Evolutionary conservation across 2,329 filamentous ascomycete species (phyloP).

Genomic region (Dactylellina leptospora): DNA sequence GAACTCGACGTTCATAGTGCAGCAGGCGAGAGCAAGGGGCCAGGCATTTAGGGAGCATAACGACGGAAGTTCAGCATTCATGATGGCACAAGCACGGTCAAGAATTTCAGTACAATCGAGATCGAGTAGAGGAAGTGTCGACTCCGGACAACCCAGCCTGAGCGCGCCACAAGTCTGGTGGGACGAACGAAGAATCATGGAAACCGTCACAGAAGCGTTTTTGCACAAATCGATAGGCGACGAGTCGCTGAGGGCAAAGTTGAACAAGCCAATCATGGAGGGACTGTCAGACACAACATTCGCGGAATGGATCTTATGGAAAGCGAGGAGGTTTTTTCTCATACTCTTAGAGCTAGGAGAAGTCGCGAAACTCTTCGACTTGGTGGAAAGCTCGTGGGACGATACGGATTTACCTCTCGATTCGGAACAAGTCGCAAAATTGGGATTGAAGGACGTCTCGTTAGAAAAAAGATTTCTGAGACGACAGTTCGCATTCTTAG

Average conservation of each 20-base stretch:
- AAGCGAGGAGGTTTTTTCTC: slow-evolving; percentile 75
- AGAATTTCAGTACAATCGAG: slow-evolving; percentile 45
- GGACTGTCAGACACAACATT: slow-evolving; percentile 77
- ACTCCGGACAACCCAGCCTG: slow-evolving; percentile 24
- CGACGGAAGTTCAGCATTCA: slow-evolving; percentile 33
- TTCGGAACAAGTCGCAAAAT: slow-evolving; percentile 70
- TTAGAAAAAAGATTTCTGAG: slow-evolving; percentile 75
- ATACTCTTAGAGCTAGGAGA: slow-evolving; percentile 75
- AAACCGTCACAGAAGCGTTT: slow-evolving; percentile 48
- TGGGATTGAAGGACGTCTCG: slow-evolving; percentile 71
- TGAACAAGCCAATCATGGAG: slow-evolving; percentile 72
- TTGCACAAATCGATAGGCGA: slow-evolving; percentile 44
- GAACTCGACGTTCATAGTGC: slow-evolving; percentile 40
- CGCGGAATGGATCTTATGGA: slow-evolving; percentile 77
- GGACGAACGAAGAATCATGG: slow-evolving; percentile 46
- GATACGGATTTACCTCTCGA: slow-evolving; percentile 77
- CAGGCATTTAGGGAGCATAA: slow-evolving; percentile 40
- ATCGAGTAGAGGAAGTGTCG: slow-evolving; percentile 47
- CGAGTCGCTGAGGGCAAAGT: slow-evolving; percentile 59
- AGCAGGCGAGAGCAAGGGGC: slow-evolving; percentile 44
- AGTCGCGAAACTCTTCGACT: slow-evolving; percentile 76
- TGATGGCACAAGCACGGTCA: slow-evolving; percentile 48
- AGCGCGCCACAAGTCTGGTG: slow-evolving; percentile 43
- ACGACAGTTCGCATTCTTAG: slow-evolving; percentile 74
- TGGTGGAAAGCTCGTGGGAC: slow-evolving; percentile 80